Base-by-base conservation (phyloP, 352 stramenopile species). In the Phytophthora sp. region DNA sequence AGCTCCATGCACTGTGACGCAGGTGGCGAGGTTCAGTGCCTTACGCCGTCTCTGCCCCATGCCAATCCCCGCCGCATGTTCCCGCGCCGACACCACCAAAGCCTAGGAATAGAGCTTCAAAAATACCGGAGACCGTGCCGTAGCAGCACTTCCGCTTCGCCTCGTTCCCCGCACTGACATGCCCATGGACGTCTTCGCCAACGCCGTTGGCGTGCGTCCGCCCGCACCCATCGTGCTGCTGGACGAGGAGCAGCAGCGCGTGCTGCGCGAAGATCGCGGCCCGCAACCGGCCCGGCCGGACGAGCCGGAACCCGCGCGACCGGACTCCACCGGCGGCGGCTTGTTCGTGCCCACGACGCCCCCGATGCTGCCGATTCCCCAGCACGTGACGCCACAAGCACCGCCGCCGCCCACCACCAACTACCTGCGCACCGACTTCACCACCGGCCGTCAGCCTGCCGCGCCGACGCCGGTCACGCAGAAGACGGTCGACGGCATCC, bases 201-300 rank as follows among this genome's bases (percentile, higher is more conserved):
- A 67, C 35, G 31, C 60, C 10, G n/a, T 63, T 5, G 45, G 49
- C 23, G 26, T 34, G 21, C 61, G 54, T 0, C 56, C 55, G 6
- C 41, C 41, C 6, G 31, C 51, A 17, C 26, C 66, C 15, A 50
- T 90, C 54, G 41, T 87, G 20, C 49, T 88, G 11, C 66, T 88
- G 18, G 77, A 90, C 27, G 77, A 88, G 17, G 69, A 90, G 23
- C 74, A 87, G 72, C 74, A 86, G 69, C 77, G 67, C 20, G 50
- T 58, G 53, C 58, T 90, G n/a, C 71, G 64, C 37, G 59, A 60
- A 41, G 42, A 37, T 21, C 50, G 11, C 28, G 20, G 18, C 11
- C 34, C 18, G 18, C 15, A 32, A 6, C 30, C 44, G 41, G 30
- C 11, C 7, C 46, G 21, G 27, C 46, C 49, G 21, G 46, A 56